phyloP scores from a whole-genome alignment of 495 filamentous ascomycete species.

The Clohesyomyces aquaticus region DNA sequence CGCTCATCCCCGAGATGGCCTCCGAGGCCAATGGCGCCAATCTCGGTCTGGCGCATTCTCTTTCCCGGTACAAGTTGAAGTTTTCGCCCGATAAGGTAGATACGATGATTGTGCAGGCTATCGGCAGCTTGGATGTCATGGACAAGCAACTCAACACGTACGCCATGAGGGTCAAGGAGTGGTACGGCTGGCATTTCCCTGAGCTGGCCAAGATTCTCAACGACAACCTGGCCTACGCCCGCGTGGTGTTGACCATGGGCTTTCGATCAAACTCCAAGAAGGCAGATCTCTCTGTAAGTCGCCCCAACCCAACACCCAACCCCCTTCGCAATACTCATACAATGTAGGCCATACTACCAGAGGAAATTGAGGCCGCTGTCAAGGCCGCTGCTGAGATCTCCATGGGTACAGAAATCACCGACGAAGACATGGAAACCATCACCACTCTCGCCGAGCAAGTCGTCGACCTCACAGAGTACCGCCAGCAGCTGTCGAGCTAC shows the following conservation, averaged over 20 bases:
- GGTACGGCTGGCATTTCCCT: conserved; percentile 99
- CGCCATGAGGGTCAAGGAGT: conserved; percentile 99
- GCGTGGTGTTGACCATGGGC: conserved; percentile 83
- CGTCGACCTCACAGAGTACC: conserved; percentile 85
- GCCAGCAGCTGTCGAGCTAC: conserved; percentile 83
- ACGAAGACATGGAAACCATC: conserved; percentile 89
- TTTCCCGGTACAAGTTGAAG: conserved; percentile 98
- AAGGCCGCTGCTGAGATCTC: conserved; percentile 94
- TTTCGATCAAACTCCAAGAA: conserved; percentile 75
- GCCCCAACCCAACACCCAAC: background rate
- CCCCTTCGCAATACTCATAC: background rate
- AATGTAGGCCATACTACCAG: conserved; percentile 73
- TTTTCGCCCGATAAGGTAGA: conserved; percentile 99
- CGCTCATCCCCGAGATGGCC: conserved; percentile 86
- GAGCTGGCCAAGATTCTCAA: conserved; percentile 96
- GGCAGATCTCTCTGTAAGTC: conserved; percentile 69
- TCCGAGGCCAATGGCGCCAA: conserved; percentile 90
- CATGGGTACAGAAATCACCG: conserved; percentile 96
- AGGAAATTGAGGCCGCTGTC: conserved; percentile 90
- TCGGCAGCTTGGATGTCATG: conserved; percentile 88
- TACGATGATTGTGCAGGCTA: conserved; percentile 98
- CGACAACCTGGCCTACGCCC: conserved; percentile 94
- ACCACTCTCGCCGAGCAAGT: conserved; percentile 90
- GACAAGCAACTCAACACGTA: conserved; percentile 99
- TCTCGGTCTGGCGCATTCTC: conserved; percentile 92